Conservation (phyloP, 2,329 filamentous ascomycete species). For the Ophiocordyceps camponoti-rufipedis region DNA sequence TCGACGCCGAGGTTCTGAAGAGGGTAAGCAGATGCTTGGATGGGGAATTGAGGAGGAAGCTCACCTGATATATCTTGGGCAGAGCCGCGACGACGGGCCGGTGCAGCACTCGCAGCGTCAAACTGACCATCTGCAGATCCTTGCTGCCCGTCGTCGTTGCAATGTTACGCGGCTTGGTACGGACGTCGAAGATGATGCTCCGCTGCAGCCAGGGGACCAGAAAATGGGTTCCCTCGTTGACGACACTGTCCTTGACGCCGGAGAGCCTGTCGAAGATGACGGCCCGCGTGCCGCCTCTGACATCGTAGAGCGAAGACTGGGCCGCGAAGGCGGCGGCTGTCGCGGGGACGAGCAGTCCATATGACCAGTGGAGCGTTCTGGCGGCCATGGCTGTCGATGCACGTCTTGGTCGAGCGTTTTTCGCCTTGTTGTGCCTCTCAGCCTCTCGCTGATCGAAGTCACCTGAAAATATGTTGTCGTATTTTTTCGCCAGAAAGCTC, state of each 20-base stretch:
- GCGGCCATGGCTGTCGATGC: conserved; percentile 33
- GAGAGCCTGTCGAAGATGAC: conserved; percentile 93
- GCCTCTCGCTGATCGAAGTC: no score
- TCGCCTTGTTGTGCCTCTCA: no score
- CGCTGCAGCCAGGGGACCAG: conserved; percentile 89
- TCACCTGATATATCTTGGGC: conserved; percentile 96
- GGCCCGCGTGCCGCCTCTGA: conserved; percentile 81
- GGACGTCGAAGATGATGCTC: conserved; percentile 89
- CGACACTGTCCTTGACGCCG: conserved; percentile 81
- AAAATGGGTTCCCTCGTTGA: conserved; percentile 96
- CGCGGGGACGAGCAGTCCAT: conserved; percentile 54
- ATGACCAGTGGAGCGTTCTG: conserved; percentile 40
- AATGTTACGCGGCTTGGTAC: conserved; percentile 94
- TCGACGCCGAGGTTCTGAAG: conserved; percentile 82
- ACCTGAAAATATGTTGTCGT: no score
- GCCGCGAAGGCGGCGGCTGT: conserved; percentile 48
- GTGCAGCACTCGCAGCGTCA: conserved; percentile 90
- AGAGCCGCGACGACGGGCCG: conserved; percentile 81
- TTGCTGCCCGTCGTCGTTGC: conserved; percentile 95
- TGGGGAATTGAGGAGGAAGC: neutral
- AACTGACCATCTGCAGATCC: conserved; percentile 98
- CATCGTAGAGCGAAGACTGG: conserved; percentile 84
- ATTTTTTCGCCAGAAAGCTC: neutral
- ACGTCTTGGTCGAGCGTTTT: neutral
- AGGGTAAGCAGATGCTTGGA: no score